Evolutionary conservation across 352 stramenopile genomes (phyloP), one percentile per base, ranked within the genome.

Genomic region (Pythium pyrilobum): DNA sequence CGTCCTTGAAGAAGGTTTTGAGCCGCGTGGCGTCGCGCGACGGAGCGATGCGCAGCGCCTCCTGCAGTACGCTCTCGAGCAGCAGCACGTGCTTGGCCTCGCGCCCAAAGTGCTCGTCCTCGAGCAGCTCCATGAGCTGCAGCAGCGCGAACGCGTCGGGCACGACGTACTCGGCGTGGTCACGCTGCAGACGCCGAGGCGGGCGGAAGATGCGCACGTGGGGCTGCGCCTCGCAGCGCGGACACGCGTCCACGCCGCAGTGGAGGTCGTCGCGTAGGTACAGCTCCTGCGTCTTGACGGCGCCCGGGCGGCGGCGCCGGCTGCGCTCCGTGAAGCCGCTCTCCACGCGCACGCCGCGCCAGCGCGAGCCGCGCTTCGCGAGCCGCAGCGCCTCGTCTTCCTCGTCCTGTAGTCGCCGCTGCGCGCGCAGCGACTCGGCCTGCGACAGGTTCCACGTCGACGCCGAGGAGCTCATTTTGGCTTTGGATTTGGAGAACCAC

Each of bases 71-170:
- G 11, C 73, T 89, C 61, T 92, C 71, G 42, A 94, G 57, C n/a
- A 94, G 69, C 18, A 92, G 59, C 24, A 92, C 33, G 46, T 84
- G 66, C 29, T 62, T 55, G 3, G 62, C 70, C 1, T 60, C 57
- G 16, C 51, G 50, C 21, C 46, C 59, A 29, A 94, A 85, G 37
- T 74, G 42, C 48, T 59, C 52, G 16, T 88, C 71, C 34, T 89
- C 72, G 15, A 91, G 54, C 15, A 94, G 65, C 59, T 90, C 81
- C 71, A 94, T 81, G 47, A 80, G 87, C 59, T 87, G 77, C 39
- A 89, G 34, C 40, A 94, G 47, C 36, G 69, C 71, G 23, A 88
- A 74, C 15, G 81, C 77, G 48, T 94, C 83, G 0, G 83, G 83
- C 11, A 91, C 66, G 16, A 94, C 60, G 42, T 85, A 80, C 62